A percentile compares a stretch with the other conserved stretches of the same genome.
phyloP scores from a whole-genome alignment of 2,329 filamentous ascomycete species.

The Cladosporium austrohemisphaericum region DNA sequence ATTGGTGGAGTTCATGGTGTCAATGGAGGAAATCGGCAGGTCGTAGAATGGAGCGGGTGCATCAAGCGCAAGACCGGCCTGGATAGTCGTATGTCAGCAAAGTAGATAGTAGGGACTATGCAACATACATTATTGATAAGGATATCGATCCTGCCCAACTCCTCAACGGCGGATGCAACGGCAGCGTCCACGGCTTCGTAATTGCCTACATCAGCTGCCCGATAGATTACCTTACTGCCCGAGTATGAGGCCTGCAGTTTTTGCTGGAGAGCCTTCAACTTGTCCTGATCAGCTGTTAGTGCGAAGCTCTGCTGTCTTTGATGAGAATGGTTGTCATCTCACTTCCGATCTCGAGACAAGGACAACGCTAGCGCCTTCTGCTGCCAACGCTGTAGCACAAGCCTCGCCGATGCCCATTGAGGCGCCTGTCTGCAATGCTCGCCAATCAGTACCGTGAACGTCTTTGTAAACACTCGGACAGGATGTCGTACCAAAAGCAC shows the following conservation, averaged over 20 bases:
- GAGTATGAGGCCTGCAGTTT: conserved; percentile 6
- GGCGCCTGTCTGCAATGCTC: conserved; percentile 2
- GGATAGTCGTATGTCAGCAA: not conserved
- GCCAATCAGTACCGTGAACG: too few relatives aligned
- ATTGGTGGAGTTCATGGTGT: conserved; percentile 48
- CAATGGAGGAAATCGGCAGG: conserved; percentile 38
- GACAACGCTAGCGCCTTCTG: conserved; percentile 2
- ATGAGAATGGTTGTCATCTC: not conserved
- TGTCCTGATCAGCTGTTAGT: not conserved
- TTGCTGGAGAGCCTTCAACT: not conserved
- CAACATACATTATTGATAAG: conserved; percentile 44
- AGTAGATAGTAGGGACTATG: too few relatives aligned
- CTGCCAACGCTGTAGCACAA: conserved; percentile 6
- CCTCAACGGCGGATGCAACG: conserved; percentile 30
- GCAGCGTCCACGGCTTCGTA: conserved; percentile 33
- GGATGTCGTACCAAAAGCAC: conserved; percentile 1
- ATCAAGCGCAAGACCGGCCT: conserved; percentile 46
- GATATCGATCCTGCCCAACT: conserved; percentile 41
- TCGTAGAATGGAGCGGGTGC: conserved; percentile 43
- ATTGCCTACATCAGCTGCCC: conserved; percentile 32
- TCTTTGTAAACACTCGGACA: not conserved
- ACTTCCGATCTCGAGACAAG: conserved; percentile 7
- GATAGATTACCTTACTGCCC: conserved; percentile 25
- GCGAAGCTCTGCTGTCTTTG: too few relatives aligned
- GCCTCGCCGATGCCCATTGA: conserved; percentile 13